phyloP scores from a whole-genome alignment of 1,284 basidiomycete species.

The Tylopilus sp. region DNA sequence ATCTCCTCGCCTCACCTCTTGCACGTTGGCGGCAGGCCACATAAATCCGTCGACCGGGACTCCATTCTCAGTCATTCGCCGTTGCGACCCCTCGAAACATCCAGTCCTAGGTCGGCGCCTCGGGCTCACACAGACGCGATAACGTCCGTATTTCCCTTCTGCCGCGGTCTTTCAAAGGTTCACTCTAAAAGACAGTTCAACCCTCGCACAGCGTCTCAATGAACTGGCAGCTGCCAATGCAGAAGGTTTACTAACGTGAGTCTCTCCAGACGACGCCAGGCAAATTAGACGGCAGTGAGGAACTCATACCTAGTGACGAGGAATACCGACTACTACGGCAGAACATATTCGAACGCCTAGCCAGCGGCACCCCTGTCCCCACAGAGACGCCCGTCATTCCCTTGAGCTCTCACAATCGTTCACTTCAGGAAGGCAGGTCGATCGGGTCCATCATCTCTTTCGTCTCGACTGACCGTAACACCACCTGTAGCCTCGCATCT shows the following conservation, averaged over 20 bases:
- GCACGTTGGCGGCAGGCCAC: constrained; percentile 20
- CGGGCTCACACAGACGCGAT: constrained; percentile 56
- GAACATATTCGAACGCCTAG: constrained; percentile 72
- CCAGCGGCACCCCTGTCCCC: constrained; percentile 55
- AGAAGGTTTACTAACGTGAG: constrained; percentile 73
- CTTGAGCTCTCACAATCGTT: constrained; percentile 28
- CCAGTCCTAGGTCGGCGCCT: constrained; percentile 20
- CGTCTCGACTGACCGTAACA: constrained; percentile 6
- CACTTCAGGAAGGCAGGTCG: constrained; percentile 16
- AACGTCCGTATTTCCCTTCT: constrained; percentile 53
- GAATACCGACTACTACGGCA: constrained; percentile 75
- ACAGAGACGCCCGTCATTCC: constrained; percentile 62
- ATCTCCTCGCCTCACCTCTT: constrained; percentile 28
- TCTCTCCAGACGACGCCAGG: constrained; percentile 12
- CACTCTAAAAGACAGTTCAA: constrained; percentile 46
- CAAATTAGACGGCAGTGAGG: neutral
- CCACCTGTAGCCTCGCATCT: constrained; percentile 22
- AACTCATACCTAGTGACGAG: constrained; percentile 54
- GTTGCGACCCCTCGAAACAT: constrained; percentile 25
- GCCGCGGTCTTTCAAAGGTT: constrained; percentile 14
- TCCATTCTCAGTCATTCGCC: constrained; percentile 16
- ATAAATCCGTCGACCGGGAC: constrained; percentile 21
- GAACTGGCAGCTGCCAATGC: constrained; percentile 76
- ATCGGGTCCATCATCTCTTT: neutral
- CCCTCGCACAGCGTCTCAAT: constrained; percentile 71